Conservation (phyloP, 805 yeast species). For the Candida stauntonica region DNA sequence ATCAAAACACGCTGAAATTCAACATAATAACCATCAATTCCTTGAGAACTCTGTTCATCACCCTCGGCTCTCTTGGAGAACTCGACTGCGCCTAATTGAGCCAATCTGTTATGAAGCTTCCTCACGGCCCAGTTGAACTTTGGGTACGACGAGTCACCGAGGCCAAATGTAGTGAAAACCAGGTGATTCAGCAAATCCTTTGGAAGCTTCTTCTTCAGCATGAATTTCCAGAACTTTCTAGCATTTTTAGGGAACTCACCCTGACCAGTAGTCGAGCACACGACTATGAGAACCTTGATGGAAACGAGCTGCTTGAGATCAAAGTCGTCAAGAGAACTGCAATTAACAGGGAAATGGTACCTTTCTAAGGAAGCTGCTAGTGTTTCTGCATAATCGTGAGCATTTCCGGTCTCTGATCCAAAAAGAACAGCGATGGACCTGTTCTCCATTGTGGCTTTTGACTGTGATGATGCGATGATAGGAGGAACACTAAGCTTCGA, state of each 20-base stretch:
- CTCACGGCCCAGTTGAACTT: slow-evolving; percentile 84
- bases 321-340: slow-evolving; percentile 57
- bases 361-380: slow-evolving; percentile 54
- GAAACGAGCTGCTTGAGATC: slow-evolving; percentile 50
- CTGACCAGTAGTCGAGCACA: slow-evolving; percentile 93
- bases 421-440: slow-evolving; percentile 58
- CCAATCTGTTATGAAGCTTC: slow-evolving; percentile 71
- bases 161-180: slow-evolving; percentile 70
- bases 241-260: slow-evolving; percentile 87
- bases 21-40: slow-evolving; percentile 68
- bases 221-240: slow-evolving; percentile 65
- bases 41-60: slow-evolving; percentile 78
- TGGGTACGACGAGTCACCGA: slow-evolving; percentile 92
- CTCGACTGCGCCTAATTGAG: slow-evolving; percentile 78
- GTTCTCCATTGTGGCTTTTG: slow-evolving; percentile 9
- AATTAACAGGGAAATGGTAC: slow-evolving; percentile 42
- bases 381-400: slow-evolving; percentile 76
- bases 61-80: slow-evolving; percentile 77
- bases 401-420: slow-evolving; percentile 92
- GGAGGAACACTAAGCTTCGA: background rate
- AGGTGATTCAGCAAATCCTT: slow-evolving; percentile 55
- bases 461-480: background rate
- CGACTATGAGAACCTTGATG: slow-evolving; percentile 43
- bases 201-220: slow-evolving; percentile 66
- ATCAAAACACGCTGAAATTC: slow-evolving; percentile 64